phyloP scores from a whole-genome alignment of 208 protist genomes.

The Trypanosoma platydactyli region DNA sequence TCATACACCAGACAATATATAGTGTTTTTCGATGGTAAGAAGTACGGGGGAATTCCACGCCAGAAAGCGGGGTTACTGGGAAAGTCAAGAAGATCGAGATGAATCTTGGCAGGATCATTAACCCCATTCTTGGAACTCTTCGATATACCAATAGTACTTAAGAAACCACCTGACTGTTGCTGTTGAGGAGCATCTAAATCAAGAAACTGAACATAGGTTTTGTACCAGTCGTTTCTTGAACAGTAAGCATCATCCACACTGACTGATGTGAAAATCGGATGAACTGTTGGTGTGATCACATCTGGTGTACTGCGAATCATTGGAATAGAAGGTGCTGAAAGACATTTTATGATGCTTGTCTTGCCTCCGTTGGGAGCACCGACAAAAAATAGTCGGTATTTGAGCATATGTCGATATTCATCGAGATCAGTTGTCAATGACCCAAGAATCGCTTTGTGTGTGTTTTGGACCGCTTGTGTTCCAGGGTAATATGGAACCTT shows the following conservation, averaged over 20 bases:
- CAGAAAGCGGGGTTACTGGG: slow-evolving; percentile 24
- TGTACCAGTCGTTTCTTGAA: slow-evolving; percentile 26
- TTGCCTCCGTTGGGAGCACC: slow-evolving; percentile 24
- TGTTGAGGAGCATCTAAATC: slow-evolving; percentile 29
- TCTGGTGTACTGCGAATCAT: slow-evolving; percentile 30
- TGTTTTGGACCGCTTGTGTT: slow-evolving; percentile 27
- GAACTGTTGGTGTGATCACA: slow-evolving; percentile 30
- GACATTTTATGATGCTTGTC: slow-evolving; percentile 26
- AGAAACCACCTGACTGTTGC: slow-evolving; percentile 23
- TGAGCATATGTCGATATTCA: slow-evolving; percentile 30
- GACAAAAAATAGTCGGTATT: slow-evolving; percentile 29
- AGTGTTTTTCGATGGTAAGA: slow-evolving; percentile 28
- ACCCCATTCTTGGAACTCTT: slow-evolving; percentile 27
- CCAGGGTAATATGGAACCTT: slow-evolving; percentile 28
- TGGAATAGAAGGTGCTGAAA: slow-evolving; percentile 17
- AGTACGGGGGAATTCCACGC: slow-evolving; percentile 22
- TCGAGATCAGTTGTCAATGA: slow-evolving; percentile 35
- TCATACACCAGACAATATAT: slow-evolving; percentile 31
- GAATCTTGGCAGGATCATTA: slow-evolving; percentile 29
- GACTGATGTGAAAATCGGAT: slow-evolving; percentile 17
- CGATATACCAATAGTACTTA: slow-evolving; percentile 25
- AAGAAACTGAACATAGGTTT: slow-evolving; percentile 30
- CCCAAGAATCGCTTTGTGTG: slow-evolving; percentile 27
- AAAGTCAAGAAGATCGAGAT: slow-evolving; percentile 32
- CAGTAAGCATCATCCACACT: slow-evolving; percentile 28